Evolutionary conservation across 169 alveolate genomes (phyloP).

Genomic region (Eimeria maxima): DNA sequence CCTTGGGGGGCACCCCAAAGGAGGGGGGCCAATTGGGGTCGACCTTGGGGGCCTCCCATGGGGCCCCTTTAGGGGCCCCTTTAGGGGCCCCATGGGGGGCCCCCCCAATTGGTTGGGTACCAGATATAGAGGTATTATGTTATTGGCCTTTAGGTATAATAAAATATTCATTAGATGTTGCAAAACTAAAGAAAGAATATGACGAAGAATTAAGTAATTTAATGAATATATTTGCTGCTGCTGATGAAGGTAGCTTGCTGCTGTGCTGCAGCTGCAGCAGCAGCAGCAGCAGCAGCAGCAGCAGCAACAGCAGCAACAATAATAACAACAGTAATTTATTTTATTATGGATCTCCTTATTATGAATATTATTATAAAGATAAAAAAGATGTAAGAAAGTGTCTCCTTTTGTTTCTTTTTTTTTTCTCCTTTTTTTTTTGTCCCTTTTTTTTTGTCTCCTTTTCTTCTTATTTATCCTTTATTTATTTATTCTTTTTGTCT

Average conservation of each 20-base stretch:
- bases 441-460: not conserved
- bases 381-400: too few relatives aligned
- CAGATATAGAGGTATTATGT: not conserved
- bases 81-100: not conserved
- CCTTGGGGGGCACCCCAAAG: too few relatives aligned
- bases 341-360: too few relatives aligned
- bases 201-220: not conserved
- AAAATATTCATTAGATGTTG: not conserved
- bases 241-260: constrained; percentile 28
- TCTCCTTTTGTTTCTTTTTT: too few relatives aligned
- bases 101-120: not conserved
- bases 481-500: too few relatives aligned
- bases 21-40: too few relatives aligned
- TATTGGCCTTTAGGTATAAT: not conserved
- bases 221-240: not conserved
- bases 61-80: constrained; percentile 26
- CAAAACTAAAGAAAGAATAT: not conserved
- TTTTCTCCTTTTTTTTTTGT: not conserved
- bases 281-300: too few relatives aligned
- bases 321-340: too few relatives aligned
- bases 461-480: not conserved
- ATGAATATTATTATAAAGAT: too few relatives aligned
- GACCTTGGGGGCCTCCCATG: not conserved
- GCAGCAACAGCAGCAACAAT: too few relatives aligned
- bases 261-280: too few relatives aligned